Evolutionary conservation across 352 stramenopile genomes (phyloP), one percentile per base, ranked within the genome.

Genomic region (Globisporangium cystogenes): DNA sequence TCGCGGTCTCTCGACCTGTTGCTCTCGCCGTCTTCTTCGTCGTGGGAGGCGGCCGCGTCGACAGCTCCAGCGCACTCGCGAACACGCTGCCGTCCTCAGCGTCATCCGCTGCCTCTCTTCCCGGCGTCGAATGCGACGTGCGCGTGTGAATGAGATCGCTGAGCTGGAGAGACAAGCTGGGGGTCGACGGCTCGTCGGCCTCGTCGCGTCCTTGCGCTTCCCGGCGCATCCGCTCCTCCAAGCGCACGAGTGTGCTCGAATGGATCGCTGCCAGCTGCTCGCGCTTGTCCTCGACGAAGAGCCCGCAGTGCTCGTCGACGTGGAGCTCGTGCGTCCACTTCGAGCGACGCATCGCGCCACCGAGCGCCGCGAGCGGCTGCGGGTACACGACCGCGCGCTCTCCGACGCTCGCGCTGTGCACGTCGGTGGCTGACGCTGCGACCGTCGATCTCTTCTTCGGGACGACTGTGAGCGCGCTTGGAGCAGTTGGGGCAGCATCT

Each of bases 151-250:
- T 51, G 31, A 61, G 47, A 20, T 51, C 55, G 7, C 14, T 33
- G 8, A 61, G 26, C 20, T 46, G 47, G 1, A 51, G 24, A 1
- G 16, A 5, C 3, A 29, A 10, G 10, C 7, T 36, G 27, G 31
- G 23, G 11, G 8, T 40, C 26, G 4, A 11, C 6, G 4, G 7
- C 6, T 37, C 27, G 10, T 46, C 27, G 7, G 37, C 15, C 29
- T 27, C 20, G 0, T 24, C 33, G 12, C 33, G 11, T 39, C 27
- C 24, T 50, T 6, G 33, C 12, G 23, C 27, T 33, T 87, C 76
- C 27, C 74, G 59, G 18, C 58, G 48, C 8, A 85, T 58, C 36
- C 76, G 64, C 39, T 83, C 74, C 61, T 85, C 76, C 10, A 85
- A 53, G 14, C 71, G 69, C 55, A 80, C 45, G 15, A 85, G 53